These are phyloP conservation scores for Coccomyxa sp. DNA, from an alignment of 139 green algal species.

Conservation along the genomic window DNA sequence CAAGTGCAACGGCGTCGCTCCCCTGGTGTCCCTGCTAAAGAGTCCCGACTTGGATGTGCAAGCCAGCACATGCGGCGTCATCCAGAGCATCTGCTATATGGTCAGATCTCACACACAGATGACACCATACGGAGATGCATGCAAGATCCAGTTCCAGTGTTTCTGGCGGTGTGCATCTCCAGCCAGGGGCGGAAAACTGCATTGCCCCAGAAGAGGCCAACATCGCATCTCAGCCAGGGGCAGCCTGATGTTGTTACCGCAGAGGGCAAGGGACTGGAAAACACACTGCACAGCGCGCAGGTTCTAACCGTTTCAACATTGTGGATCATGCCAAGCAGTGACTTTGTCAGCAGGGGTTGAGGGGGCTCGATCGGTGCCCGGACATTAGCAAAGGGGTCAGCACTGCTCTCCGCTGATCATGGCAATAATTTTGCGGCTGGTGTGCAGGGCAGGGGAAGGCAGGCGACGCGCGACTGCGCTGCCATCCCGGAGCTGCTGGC, in stretches of 20 bases:
- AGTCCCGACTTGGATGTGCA: background rate
- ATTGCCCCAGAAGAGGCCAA: background rate
- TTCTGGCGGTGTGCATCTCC: background rate
- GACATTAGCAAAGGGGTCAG: too few relatives aligned
- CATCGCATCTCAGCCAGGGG: background rate
- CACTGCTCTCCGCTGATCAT: background rate
- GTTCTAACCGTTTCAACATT: background rate
- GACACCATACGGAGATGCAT: background rate
- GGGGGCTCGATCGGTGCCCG: too few relatives aligned
- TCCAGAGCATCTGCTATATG: background rate
- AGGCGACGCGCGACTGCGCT: conserved; percentile 2
- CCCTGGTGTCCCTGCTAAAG: background rate
- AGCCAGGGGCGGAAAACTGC: background rate
- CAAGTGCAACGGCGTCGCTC: background rate
- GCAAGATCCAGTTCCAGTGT: background rate
- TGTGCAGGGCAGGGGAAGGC: conserved; percentile 10
- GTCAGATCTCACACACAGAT: too few relatives aligned
- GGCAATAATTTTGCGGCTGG: background rate
- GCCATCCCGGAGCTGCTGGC: conserved; percentile 2
- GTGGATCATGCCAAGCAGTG: background rate
- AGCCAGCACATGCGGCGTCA: background rate
- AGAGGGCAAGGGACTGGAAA: background rate
- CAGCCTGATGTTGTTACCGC: background rate
- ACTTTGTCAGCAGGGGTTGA: background rate
- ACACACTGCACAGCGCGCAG: background rate